Evolutionary conservation across 2,329 filamentous ascomycete species (phyloP), one percentile per base, ranked within the genome.

Genomic region (Neonectria punicea): DNA sequence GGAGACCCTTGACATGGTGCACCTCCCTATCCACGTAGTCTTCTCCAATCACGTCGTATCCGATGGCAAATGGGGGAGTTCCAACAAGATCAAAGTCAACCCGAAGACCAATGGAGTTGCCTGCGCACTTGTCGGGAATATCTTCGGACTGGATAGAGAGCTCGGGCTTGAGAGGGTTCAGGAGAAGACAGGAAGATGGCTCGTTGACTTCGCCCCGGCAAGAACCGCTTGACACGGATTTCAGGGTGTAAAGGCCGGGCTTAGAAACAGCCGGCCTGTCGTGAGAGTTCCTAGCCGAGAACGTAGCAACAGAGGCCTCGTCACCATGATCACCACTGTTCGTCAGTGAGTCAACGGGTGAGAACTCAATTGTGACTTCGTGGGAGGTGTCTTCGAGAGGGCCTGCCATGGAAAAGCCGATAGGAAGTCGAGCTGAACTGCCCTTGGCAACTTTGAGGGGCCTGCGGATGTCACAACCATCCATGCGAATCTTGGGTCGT

Each of bases 51-150:
- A 94, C 86, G 47, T 90, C 90, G 77, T 98, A 99, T 22, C 85
- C 84, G 50, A 99, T 84, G n/a, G 85, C 84, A 80, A 99, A 99
- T 1, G 95, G 95, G 50, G 97, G 95, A 0, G 94, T 97, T 66
- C 96, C 96, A 30, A 95, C 92, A 43, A 99, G 85, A 76, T 98
- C 94, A 54, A 99, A 82, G 74, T 96, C 92, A 46, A 99, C 93
- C 11, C 92, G 88, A 59, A 99, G 86, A 44, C 96, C 96, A 67
- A 99, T 93, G 0, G 96, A 93, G 75, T 94, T 97, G 53, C 94
- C 94, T 39, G 94, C 95, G 77, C 96, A 99, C 77, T 97, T 97
- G 79, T 99, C 96, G 57, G 93, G 92, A 47, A 99, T 94, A 67
- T 94, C 91, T 72, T 97, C 92, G 7, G 89, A 86, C 34, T 86